Base-by-base conservation (phyloP, 2,329 filamentous ascomycete species). In the Monilinia polystroma region DNA sequence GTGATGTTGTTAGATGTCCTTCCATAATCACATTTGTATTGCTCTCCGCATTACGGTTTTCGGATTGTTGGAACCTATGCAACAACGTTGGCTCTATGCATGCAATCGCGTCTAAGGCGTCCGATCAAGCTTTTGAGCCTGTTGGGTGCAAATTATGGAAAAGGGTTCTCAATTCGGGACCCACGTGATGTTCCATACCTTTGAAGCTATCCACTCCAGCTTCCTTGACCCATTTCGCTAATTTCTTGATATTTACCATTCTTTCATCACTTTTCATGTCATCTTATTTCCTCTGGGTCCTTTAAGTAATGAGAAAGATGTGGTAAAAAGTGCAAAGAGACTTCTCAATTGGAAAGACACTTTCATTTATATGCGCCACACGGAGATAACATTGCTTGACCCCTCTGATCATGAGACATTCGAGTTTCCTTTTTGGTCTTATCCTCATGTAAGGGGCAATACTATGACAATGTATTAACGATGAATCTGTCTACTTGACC, bases 291-390 rank as follows among this genome's bases (percentile, higher is more conserved):
- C 11, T 49, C n/a, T 6, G 4, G 2, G 29, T 47, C 3, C 3
- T 16, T 12, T 23, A 23, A 47, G 7, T 32, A 45, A 32, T 43
- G 8, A 29, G 41, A 29, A 20, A 12, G 10, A 38, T 53, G 11
- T 14, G 7, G 32, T 5, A 35, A 35, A 35, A 35, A 4, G 32
- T 1, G 32, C 32, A 35, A 35, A 35, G 32, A 35, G 7, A 35
- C 32, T 35, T 35, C 5, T 52, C 3, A 5, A 62, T 49, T n/a
- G 18, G 8, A 60, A 18, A 52, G 20, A 41, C 12, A 54, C 47
- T 49, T 63, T 54, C 47, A 63, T 23, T 18, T 41, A 38, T 63
- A n/a, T 12, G 23, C 51, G 60, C 60, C 60, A 63, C 60, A 23
- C 23, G n/a, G 16, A 10, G 14, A 47, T 47, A 38, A n/a, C 47